These are phyloP conservation scores for Protomyces inundatus DNA, from an alignment of 1,139 yeast species.

Conservation along the genomic window DNA sequence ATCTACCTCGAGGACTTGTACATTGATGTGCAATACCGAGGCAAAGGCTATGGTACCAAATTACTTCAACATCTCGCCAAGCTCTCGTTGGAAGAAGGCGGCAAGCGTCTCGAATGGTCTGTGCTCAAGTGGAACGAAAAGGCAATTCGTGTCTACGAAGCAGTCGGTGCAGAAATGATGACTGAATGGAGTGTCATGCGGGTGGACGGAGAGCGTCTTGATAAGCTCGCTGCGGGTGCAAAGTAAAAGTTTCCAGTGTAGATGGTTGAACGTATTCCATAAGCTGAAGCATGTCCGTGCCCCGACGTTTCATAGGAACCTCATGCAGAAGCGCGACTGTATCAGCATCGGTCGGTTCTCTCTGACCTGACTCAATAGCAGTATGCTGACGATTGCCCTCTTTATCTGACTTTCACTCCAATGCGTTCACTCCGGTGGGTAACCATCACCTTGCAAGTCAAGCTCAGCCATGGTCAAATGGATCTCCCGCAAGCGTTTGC, in stretches of 20 bases:
- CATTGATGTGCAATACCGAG: constrained; percentile 31
- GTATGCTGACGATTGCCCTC: background rate
- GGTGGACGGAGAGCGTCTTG: constrained; percentile 31
- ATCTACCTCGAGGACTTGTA: constrained; percentile 33
- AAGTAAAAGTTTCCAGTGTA: too few relatives aligned
- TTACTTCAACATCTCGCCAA: constrained; percentile 31
- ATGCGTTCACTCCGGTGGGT: background rate
- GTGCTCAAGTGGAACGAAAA: constrained; percentile 33
- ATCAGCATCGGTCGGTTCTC: background rate
- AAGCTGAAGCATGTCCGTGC: background rate
- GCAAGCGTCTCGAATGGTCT: constrained; percentile 33
- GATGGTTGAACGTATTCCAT: background rate
- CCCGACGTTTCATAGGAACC: background rate
- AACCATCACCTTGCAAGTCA: background rate
- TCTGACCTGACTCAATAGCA: background rate
- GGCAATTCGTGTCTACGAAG: constrained; percentile 32
- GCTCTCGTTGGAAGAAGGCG: constrained; percentile 31
- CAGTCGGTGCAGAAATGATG: constrained; percentile 31
- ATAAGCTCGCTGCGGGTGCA: constrained; percentile 27
- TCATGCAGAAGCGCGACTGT: background rate
- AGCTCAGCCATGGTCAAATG: background rate
- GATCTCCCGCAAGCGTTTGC: background rate
- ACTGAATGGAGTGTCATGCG: constrained; percentile 33
- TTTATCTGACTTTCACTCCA: background rate
- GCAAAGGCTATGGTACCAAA: constrained; percentile 30